Conservation (phyloP, 176 grass and related monocot genomes). For the Oryza nivara region DNA sequence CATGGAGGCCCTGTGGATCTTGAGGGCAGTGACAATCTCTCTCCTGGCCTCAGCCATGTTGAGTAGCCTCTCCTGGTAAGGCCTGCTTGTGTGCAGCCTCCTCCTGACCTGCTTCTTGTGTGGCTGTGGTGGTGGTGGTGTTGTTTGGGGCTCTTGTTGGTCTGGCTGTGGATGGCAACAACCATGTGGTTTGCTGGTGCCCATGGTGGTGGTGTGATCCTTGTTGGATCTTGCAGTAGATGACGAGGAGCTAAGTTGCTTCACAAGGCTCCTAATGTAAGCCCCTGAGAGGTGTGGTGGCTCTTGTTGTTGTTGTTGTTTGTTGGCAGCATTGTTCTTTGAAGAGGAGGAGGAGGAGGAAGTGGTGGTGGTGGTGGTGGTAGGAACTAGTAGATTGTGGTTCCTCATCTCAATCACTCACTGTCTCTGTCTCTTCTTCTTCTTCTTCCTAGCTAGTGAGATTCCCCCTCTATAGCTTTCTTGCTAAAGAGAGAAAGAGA, state of each 20-base stretch:
- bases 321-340: constrained; percentile 44
- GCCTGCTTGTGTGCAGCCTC: constrained; percentile 86
- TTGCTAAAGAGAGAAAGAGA: constrained; percentile 34
- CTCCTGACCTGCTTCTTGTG: constrained; percentile 97
- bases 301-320: constrained; percentile 45
- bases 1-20: constrained; percentile 93
- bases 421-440: neutral
- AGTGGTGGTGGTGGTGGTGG: neutral
- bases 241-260: constrained; percentile 84
- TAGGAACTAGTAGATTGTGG: constrained; percentile 54
- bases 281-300: constrained; percentile 84
- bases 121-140: constrained; percentile 16
- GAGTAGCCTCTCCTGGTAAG: constrained; percentile 88
- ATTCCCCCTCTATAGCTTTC: constrained; percentile 33
- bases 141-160: constrained; percentile 20
- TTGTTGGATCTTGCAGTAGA: constrained; percentile 56
- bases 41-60: constrained; percentile 98
- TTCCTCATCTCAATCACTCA: constrained; percentile 59
- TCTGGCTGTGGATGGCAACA: constrained; percentile 29
- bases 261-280: constrained; percentile 91
- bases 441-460: constrained; percentile 33
- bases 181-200: constrained; percentile 43
- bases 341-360: constrained; percentile 38
- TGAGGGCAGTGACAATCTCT: constrained; percentile 92
- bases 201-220: constrained; percentile 51